Conservation (phyloP, 202 grass and related monocot genomes). For the Tripidium arundinaceum region DNA sequence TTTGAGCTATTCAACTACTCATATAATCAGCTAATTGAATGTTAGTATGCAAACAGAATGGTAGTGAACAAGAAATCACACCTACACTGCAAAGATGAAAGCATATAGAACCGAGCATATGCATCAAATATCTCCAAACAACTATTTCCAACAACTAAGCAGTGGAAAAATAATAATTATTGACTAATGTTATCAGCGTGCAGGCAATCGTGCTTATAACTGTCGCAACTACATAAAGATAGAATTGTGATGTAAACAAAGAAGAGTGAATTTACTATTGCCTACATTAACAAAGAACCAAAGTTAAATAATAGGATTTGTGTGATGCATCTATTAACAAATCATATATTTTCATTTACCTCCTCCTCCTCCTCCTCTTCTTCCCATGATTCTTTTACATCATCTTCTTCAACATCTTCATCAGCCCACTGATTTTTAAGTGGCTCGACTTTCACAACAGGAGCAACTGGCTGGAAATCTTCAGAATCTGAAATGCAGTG, state of each 20-base stretch:
- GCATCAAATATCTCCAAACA: too few relatives aligned
- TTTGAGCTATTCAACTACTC: not conserved
- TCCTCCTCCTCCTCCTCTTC: constrained; percentile 82
- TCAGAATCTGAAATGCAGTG: constrained; percentile 55
- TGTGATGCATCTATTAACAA: not conserved
- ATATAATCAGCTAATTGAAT: not conserved
- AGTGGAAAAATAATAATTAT: not conserved
- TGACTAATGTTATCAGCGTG: not conserved
- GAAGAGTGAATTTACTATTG: not conserved
- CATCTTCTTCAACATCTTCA: constrained; percentile 87
- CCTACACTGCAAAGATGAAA: not conserved
- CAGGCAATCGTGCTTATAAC: not conserved
- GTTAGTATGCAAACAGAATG: not conserved
- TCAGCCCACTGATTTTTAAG: constrained; percentile 78
- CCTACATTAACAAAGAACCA: not conserved
- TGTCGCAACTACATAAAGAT: not conserved
- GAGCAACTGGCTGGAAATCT: constrained; percentile 60
- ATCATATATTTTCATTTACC: constrained; percentile 36
- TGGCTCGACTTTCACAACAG: constrained; percentile 44
- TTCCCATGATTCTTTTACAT: constrained; percentile 98
- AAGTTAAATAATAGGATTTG: not conserved
- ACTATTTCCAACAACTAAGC: not conserved
- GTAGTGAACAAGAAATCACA: not conserved
- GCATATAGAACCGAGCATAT: not conserved
- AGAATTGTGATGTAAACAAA: not conserved